Base-by-base conservation (phyloP, 2,329 filamentous ascomycete species). In the Monosporascus sp. region DNA sequence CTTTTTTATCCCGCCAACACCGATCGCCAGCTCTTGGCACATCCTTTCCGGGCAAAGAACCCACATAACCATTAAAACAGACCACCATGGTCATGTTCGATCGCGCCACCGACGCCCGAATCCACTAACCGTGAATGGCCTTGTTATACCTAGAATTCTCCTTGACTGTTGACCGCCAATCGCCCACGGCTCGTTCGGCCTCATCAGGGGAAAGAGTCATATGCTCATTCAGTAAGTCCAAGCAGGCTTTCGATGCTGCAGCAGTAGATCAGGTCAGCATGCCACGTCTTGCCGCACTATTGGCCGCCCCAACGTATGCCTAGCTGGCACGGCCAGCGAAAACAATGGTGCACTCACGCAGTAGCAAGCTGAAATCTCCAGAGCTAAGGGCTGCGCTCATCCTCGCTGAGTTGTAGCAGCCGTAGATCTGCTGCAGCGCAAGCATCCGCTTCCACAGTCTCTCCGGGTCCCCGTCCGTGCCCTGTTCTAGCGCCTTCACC, bases 391-490 rank as follows among this genome's bases (percentile, higher is more conserved):
- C 76, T 43, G 77, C 67, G 48, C 76, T 74, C 61, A 79, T 77
- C 35, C 76, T 65, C 15, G 76, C 74, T 18, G 76, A 79, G 27
- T 73, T 76, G 57, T 79, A 79, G 64, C 76, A 79, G 6, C 72
- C 72, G 50, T 76, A 79, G 5, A 65, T 69, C 55, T 69, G 66
- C 61, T 79, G 76, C 8, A 79, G 66, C 48, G 74, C 70, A 2
- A 79, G 68, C 76, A 79, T 79, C 57, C 75, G 76, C 48, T 67
- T 62, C 76, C 76, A 79, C 3, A 79, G 61, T 37, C 72, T 69
- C 20, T 68, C 65, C 4, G 70, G 74, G 54, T 75, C 73, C 31
- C 73, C 70, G 24, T 62, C 60, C 47, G 67, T 72, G 14, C 70
- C 68, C 38, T 67, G 63, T 51, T 69, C 67, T 36, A 69, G 49